Conservation (phyloP, 139 green algal species). For the Ettlia oleoabundans region DNA sequence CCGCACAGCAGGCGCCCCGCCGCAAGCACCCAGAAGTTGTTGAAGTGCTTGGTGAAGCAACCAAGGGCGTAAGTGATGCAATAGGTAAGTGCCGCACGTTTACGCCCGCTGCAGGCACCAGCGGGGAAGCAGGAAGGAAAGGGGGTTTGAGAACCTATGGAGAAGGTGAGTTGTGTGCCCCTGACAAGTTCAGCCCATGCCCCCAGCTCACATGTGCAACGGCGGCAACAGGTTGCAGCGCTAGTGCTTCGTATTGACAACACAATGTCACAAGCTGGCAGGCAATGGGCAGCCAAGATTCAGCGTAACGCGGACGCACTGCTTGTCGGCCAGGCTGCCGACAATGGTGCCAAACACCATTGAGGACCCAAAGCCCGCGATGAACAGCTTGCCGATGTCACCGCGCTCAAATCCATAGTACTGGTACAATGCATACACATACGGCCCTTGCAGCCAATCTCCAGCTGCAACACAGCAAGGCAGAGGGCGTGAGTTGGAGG, state of each 20-base stretch:
- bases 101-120: slow-evolving; percentile 77
- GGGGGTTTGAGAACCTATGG: neutral
- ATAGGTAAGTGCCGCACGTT: slow-evolving; percentile 89
- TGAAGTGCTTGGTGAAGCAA: slow-evolving; percentile 97
- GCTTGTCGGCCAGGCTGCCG: slow-evolving; percentile 91
- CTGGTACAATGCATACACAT: slow-evolving; percentile 98
- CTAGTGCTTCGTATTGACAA: neutral
- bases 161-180: neutral
- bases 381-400: slow-evolving; percentile 97
- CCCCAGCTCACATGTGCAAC: too few relatives aligned
- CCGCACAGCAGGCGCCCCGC: slow-evolving; percentile 94
- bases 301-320: slow-evolving; percentile 62
- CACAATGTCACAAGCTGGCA: neutral
- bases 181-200: too few relatives aligned
- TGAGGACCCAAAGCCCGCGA: slow-evolving; percentile 96
- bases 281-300: neutral
- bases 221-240: neutral
- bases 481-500: neutral
- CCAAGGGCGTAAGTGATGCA: slow-evolving; percentile 83
- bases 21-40: slow-evolving; percentile 87
- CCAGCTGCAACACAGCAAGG: slow-evolving; percentile 68
- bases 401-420: slow-evolving; percentile 88
- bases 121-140: neutral
- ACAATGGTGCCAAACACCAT: slow-evolving; percentile 98
- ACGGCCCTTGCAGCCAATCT: slow-evolving; percentile 98